A percentile compares a stretch with the other conserved stretches of the same genome.
phyloP scores from a whole-genome alignment of 257 asterid species.

The Ajuga chamaepitys region DNA sequence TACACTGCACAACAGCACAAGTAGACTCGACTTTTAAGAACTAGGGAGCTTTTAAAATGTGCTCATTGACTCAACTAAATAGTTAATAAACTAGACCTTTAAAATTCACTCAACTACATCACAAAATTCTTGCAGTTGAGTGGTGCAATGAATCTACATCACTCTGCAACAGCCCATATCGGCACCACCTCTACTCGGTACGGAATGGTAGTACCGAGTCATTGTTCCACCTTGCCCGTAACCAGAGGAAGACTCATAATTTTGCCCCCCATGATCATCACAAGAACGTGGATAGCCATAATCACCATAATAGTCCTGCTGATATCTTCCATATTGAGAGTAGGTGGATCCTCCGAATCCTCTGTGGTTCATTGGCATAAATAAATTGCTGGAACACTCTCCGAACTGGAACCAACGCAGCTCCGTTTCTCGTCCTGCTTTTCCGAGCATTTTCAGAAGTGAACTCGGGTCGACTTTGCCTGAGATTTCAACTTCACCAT shows the following conservation, averaged over 20 bases:
- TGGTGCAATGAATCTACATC: conserved; percentile 18
- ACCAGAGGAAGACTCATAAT: neutral
- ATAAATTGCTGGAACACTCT: conserved; percentile 36
- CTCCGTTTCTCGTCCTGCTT: conserved; percentile 17
- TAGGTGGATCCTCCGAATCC: no score
- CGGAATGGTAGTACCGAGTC: neutral
- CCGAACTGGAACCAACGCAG: conserved; percentile 35
- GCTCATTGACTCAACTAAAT: neutral
- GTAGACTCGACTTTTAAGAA: no score
- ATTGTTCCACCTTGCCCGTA: neutral
- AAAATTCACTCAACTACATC: neutral
- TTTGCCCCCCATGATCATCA: neutral
- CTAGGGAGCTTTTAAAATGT: neutral
- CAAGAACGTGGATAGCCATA: neutral
- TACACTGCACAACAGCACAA: no score
- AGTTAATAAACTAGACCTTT: no score
- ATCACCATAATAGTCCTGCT: neutral
- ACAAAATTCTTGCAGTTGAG: neutral
- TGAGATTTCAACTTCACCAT: conserved; percentile 23
- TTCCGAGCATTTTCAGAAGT: conserved; percentile 24
- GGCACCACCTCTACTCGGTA: neutral
- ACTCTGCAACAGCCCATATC: conserved; percentile 10
- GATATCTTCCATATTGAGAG: conserved; percentile 10
- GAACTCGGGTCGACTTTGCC: conserved; percentile 26
- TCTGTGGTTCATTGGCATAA: conserved; percentile 12